These are phyloP conservation scores for Phaeosphaeriaceae sp. DNA, from an alignment of 2,329 filamentous ascomycete genomes.

Conservation along the genomic window DNA sequence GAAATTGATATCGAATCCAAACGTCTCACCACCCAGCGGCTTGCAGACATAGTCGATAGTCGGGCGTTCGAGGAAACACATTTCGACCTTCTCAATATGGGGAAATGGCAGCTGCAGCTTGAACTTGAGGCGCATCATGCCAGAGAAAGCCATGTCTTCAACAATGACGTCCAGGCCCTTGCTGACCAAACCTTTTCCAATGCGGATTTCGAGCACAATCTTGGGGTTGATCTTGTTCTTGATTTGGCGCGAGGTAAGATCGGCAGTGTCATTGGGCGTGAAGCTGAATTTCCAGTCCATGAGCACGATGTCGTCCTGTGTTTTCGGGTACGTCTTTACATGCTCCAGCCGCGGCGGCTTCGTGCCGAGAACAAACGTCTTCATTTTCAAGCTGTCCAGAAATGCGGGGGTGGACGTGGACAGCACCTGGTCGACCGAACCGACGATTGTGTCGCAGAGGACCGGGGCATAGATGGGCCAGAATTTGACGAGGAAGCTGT, in stretches of 20 bases:
- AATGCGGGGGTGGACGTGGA: conserved; percentile 92
- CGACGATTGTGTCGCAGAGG: conserved; percentile 88
- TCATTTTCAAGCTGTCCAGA: conserved; percentile 90
- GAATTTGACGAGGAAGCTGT: conserved; percentile 97
- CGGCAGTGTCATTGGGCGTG: conserved; percentile 90
- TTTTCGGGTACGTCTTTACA: conserved; percentile 96
- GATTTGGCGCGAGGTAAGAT: conserved; percentile 88
- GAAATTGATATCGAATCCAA: conserved; percentile 99
- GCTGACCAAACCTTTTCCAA: conserved; percentile 96
- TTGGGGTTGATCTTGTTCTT: conserved; percentile 98
- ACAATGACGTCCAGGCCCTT: conserved; percentile 98
- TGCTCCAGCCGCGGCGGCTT: conserved; percentile 97
- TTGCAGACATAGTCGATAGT: conserved; percentile 98
- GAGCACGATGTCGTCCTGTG: conserved; percentile 91
- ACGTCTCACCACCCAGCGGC: conserved; percentile 90
- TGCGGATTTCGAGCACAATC: conserved; percentile 89
- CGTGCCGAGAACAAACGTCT: conserved; percentile 89
- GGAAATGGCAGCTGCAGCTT: conserved; percentile 97
- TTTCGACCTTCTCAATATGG: conserved; percentile 91
- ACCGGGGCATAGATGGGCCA: conserved; percentile 99
- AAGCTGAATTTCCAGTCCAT: conserved; percentile 99
- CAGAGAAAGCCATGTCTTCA: conserved; percentile 95
- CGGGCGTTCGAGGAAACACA: conserved; percentile 90
- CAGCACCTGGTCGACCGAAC: conserved; percentile 92
- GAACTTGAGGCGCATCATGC: conserved; percentile 95